These are phyloP conservation scores for Skeletonema grethae DNA, from an alignment of 108 stramenopile genomes.

Conservation along the genomic window DNA sequence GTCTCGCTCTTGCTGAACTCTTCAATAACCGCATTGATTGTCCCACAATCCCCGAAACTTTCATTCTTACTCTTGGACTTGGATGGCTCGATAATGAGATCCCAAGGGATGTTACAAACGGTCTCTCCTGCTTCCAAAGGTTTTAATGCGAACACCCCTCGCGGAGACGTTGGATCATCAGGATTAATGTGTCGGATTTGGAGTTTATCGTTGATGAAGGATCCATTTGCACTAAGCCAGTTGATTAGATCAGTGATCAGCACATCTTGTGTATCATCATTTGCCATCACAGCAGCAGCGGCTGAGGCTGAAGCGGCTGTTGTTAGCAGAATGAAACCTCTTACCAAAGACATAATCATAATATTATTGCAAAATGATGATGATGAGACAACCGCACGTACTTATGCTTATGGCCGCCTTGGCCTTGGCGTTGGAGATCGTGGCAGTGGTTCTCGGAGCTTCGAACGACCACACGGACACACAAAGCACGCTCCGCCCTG, in stretches of 20 bases:
- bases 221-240: conserved; percentile 35
- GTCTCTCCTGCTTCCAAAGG: conserved; percentile 46
- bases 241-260: not conserved
- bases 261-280: not conserved
- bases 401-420: too few relatives aligned
- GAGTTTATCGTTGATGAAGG: conserved; percentile 37
- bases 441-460: too few relatives aligned
- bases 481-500: too few relatives aligned
- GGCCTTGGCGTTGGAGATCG: too few relatives aligned
- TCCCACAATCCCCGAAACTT: conserved; percentile 45
- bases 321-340: not conserved
- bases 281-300: not conserved
- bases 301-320: not conserved
- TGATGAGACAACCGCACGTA: too few relatives aligned
- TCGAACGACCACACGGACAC: too few relatives aligned
- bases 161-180: conserved; percentile 32
- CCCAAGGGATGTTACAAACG: conserved; percentile 46
- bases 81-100: conserved; percentile 31
- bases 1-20: conserved; percentile 47
- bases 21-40: conserved; percentile 30
- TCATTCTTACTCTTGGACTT: too few relatives aligned
- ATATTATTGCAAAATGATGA: too few relatives aligned
- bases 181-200: conserved; percentile 19
- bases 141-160: conserved; percentile 54
- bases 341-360: not conserved